Percentiles rank a stretch among this genome's conserved stretches.
phyloP scores from a whole-genome alignment of 2,329 filamentous ascomycete genomes.

The Cordyceps tenuipes region DNA sequence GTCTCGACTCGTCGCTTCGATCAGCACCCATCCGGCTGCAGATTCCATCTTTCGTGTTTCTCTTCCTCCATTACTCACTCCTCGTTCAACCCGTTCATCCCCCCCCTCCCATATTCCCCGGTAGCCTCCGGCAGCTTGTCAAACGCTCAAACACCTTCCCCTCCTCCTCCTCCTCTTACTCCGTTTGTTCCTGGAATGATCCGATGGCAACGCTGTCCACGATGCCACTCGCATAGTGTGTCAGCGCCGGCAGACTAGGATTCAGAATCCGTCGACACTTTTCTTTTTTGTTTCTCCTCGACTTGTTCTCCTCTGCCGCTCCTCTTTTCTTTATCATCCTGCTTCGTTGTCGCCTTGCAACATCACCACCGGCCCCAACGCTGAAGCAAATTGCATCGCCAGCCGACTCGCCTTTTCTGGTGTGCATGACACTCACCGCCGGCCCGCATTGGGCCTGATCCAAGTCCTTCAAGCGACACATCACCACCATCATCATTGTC shows the following conservation, averaged over 20 bases:
- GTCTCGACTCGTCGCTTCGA: neutral
- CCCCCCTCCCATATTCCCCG: neutral
- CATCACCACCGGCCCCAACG: neutral
- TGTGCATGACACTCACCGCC: neutral
- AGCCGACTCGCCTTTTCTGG: neutral
- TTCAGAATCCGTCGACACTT: neutral
- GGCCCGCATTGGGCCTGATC: slow-evolving; percentile 2
- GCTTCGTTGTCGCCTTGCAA: neutral
- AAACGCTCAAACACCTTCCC: neutral
- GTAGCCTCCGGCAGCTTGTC: slow-evolving; percentile 2
- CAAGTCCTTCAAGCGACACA: neutral
- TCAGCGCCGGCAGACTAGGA: slow-evolving; percentile 7
- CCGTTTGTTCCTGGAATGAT: neutral
- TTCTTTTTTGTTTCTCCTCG: neutral
- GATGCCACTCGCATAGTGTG: slow-evolving; percentile 6
- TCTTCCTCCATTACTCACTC: neutral
- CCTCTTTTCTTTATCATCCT: neutral
- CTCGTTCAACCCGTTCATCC: neutral
- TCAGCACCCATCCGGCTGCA: neutral
- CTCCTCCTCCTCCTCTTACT: neutral
- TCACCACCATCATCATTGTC: no score
- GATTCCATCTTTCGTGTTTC: neutral
- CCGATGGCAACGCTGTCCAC: neutral
- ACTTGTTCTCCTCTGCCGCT: neutral
- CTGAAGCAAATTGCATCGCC: neutral